These are phyloP conservation scores for Rheum nobile DNA, from an alignment of 148 eudicot species.

Conservation along the genomic window DNA sequence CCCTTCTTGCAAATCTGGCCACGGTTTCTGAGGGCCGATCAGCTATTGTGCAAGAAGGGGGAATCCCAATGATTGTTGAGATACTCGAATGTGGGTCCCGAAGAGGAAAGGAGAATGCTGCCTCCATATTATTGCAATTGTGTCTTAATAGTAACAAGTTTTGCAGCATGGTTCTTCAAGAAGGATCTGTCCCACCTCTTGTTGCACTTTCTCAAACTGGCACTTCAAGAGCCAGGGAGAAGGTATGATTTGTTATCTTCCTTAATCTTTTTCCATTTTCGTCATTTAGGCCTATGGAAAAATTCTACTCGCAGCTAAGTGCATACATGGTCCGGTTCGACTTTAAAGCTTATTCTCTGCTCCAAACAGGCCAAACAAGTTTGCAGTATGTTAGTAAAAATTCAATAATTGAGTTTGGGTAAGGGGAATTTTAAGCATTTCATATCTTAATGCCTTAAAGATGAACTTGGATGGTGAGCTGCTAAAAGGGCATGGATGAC, in stretches of 20 bases:
- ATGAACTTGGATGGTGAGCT: background rate
- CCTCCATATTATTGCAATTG: constrained; percentile 67
- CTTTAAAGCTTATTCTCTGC: too few species aligned
- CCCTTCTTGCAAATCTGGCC: constrained; percentile 81
- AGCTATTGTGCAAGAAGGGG: constrained; percentile 66
- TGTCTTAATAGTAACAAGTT: constrained; percentile 62
- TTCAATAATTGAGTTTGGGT: too few species aligned
- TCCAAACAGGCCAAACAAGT: too few species aligned
- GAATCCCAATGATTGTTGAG: constrained; percentile 76
- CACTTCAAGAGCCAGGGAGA: constrained; percentile 86
- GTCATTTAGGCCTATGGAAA: too few species aligned
- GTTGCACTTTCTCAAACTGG: constrained; percentile 89
- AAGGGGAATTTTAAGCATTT: background rate
- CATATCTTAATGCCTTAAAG: background rate
- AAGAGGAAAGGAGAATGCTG: constrained; percentile 93
- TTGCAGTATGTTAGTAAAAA: background rate
- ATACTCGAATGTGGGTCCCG: constrained; percentile 67
- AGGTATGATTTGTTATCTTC: constrained; percentile 33
- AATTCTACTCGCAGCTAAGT: too few species aligned
- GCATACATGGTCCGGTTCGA: too few species aligned
- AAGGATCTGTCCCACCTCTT: constrained; percentile 97
- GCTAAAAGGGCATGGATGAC: background rate
- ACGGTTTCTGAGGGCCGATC: constrained; percentile 57
- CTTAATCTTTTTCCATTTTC: background rate
- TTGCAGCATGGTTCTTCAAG: constrained; percentile 82